A percentile compares a stretch with the other conserved stretches of the same genome.
Conservation (phyloP, 2,329 filamentous ascomycete genomes). For the Pseudogymnoascus pannorum region DNA sequence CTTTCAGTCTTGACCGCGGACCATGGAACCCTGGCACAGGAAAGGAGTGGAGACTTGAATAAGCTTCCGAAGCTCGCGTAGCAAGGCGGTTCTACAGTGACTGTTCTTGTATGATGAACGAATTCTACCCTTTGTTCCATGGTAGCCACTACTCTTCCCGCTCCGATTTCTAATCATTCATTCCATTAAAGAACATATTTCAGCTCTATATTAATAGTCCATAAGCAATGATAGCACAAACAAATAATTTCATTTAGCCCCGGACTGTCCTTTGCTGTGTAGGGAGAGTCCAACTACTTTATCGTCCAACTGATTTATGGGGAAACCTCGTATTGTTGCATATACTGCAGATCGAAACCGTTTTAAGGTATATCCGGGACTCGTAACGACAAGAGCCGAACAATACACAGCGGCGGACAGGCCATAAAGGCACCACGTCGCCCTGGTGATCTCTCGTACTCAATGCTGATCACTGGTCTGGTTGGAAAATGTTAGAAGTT, state of each 20-base stretch:
- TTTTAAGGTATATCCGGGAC: background rate
- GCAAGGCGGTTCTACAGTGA: background rate
- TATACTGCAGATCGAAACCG: background rate
- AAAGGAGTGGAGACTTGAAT: background rate
- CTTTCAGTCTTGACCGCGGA: background rate
- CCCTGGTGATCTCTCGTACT: conserved; percentile 6
- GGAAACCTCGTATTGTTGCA: background rate
- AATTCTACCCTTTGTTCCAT: background rate
- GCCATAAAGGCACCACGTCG: background rate
- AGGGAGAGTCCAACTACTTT: too few species aligned
- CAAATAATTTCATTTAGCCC: background rate
- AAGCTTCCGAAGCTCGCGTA: background rate
- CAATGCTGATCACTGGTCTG: background rate
- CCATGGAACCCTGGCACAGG: background rate
- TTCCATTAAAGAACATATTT: background rate
- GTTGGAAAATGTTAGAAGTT: background rate
- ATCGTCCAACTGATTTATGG: too few species aligned
- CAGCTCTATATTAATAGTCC: background rate
- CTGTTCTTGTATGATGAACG: background rate
- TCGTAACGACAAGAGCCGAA: background rate
- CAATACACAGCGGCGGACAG: background rate
- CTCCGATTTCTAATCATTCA: background rate
- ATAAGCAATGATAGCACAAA: background rate
- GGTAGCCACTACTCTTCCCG: background rate
- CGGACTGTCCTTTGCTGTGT: background rate